phyloP scores from a whole-genome alignment of 106 monocot species.

The Platanthera guangdongensis region DNA sequence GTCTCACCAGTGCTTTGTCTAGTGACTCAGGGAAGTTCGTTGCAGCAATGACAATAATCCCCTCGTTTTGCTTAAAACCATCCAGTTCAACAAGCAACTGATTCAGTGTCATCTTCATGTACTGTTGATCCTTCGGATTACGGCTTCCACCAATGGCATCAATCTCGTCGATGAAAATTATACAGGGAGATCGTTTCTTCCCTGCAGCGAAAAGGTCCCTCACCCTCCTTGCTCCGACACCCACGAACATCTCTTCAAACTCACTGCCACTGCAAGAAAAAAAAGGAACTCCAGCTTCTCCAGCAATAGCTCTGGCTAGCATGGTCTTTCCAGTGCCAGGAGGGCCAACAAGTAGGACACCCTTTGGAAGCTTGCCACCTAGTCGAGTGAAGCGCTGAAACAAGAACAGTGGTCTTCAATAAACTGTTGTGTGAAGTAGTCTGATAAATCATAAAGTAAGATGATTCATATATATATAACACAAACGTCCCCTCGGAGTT shows the following conservation, averaged over 20 bases:
- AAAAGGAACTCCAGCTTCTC: conserved; percentile 98
- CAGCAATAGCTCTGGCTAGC: conserved; percentile 97
- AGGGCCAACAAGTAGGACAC: conserved; percentile 93
- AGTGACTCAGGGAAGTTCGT: conserved; percentile 97
- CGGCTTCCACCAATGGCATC: conserved; percentile 99
- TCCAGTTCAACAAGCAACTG: conserved; percentile 96
- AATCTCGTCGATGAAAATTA: conserved; percentile 97
- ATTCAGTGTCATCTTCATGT: conserved; percentile 99
- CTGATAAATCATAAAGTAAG: too few relatives aligned
- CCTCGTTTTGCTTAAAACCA: conserved; percentile 99
- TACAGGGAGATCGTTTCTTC: conserved; percentile 94
- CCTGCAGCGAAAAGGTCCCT: conserved; percentile 90
- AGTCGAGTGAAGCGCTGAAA: conserved; percentile 92
- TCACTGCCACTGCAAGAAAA: conserved; percentile 99
- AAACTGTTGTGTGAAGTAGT: too few relatives aligned
- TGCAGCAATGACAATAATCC: conserved; percentile 97
- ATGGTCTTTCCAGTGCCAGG: conserved; percentile 99
- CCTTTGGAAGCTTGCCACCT: conserved; percentile 97
- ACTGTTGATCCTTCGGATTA: conserved; percentile 98
- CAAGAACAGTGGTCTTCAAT: too few relatives aligned
- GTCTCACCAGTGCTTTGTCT: conserved; percentile 93
- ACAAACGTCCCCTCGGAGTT: too few relatives aligned
- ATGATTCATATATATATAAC: too few relatives aligned
- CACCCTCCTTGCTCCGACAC: conserved; percentile 91
- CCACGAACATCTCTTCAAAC: conserved; percentile 99